Evolutionary conservation across 116 monocot genomes (phyloP), one percentile per base, ranked within the genome.

Genomic region (Iris pallida): DNA sequence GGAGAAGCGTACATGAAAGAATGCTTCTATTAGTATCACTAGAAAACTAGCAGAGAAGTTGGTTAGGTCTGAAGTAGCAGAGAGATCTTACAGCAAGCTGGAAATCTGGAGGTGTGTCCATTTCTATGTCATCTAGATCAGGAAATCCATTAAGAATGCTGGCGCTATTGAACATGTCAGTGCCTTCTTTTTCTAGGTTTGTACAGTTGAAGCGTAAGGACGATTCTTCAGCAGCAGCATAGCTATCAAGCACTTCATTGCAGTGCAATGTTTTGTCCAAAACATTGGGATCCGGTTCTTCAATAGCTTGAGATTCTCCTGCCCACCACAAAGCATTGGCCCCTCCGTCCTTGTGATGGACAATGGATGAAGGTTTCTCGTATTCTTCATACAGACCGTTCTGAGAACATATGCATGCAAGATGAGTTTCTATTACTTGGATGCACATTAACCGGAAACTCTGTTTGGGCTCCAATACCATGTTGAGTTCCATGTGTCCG

Each of bases 31-130:
- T 12, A 49, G 30, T 14, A 30, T 30, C 30, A 30, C 3, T 3
- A 30, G 30, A 45, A 16, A n/a, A 62, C 40, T 30, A 30, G 30
- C 30, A 3, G 30, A 3, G 2, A 30, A 30, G 30, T 30, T 30
- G 30, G 30, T 1, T 30, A 30, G 30, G 30, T 30, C 30, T 30
- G 30, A 11, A 54, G 11, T 13, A 13, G 47, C 11, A 12, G 5
- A 45, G 5, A 45, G 57, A 67, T 61, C 83, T 79, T 86, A 90
- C 90, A 69, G 90, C 65, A 47, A 90, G 80, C 42, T 79, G 75
- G 52, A 81, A 79, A 66, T 90, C 90, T 17, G 86, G 83, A 19
- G 79, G 83, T 7, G 74, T 74, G 48, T 65, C 75, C 7, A 79
- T 45, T 14, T 61, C 66, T 56, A 83, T 82, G 64, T 71, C 69